phyloP scores from a whole-genome alignment of 306 rosid genomes.

The Inga laurina region DNA sequence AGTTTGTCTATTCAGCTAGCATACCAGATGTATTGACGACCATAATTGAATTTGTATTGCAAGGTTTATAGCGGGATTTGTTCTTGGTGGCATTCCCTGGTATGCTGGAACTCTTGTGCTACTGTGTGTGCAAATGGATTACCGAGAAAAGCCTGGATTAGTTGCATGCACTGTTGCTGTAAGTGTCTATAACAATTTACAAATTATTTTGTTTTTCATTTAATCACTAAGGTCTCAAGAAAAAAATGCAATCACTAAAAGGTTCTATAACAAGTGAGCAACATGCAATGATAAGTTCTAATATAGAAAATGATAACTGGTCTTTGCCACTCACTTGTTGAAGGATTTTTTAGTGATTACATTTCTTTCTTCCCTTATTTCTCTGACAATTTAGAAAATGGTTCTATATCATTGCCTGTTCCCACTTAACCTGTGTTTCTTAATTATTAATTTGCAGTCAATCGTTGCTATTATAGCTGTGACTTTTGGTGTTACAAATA shows the following conservation, averaged over 20 bases:
- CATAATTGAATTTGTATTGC: slow-evolving; percentile 11
- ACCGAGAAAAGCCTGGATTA: slow-evolving; percentile 82
- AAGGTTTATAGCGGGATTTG: slow-evolving; percentile 80
- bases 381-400: too few species aligned
- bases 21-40: not conserved
- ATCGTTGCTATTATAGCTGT: slow-evolving; percentile 51
- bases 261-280: too few species aligned
- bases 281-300: too few species aligned
- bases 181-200: slow-evolving; percentile 38
- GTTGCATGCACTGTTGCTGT: slow-evolving; percentile 80
- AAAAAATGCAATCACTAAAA: too few species aligned
- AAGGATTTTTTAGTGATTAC: too few species aligned
- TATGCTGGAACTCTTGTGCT: slow-evolving; percentile 66
- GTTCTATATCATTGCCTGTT: not conserved
- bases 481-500: slow-evolving; percentile 48
- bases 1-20: not conserved
- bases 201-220: not conserved
- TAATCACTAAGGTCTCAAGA: not conserved
- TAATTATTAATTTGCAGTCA: slow-evolving; percentile 52
- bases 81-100: slow-evolving; percentile 85
- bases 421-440: slow-evolving; percentile 27
- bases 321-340: too few species aligned
- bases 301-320: too few species aligned
- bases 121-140: slow-evolving; percentile 64
- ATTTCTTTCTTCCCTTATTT: too few species aligned